These are phyloP conservation scores for Castanea crenata DNA, from an alignment of 306 rosid genomes.

Conservation along the genomic window DNA sequence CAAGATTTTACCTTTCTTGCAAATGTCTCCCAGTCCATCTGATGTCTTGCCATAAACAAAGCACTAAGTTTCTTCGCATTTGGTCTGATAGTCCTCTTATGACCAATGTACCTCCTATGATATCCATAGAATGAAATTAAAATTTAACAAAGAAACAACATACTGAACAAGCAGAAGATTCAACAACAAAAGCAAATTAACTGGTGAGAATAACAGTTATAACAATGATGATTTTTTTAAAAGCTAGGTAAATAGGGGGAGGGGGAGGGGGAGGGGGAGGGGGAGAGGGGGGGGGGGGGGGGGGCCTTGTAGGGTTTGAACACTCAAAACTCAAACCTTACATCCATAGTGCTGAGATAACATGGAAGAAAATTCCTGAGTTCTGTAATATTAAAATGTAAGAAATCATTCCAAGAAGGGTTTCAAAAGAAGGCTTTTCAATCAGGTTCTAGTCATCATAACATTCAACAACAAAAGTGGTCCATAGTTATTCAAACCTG, in stretches of 20 bases:
- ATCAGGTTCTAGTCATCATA: not conserved
- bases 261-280: accelerated
- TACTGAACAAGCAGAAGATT: not conserved
- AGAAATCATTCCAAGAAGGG: not conserved
- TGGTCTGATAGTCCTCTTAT: slow-evolving; percentile 95
- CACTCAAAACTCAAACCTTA: too few species aligned
- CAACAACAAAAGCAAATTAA: not conserved
- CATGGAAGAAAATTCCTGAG: not conserved
- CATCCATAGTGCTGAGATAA: not conserved
- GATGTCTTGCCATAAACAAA: slow-evolving; percentile 65
- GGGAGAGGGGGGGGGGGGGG: too few species aligned
- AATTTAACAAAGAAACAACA: not conserved
- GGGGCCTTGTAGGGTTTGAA: too few species aligned
- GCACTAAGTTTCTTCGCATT: slow-evolving; percentile 97
- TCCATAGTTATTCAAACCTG: not conserved
- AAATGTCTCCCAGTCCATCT: slow-evolving; percentile 83
- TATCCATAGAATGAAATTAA: slow-evolving; percentile 6
- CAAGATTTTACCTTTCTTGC: slow-evolving; percentile 65
- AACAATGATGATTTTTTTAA: not conserved
- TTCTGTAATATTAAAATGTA: not conserved
- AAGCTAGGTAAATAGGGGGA: too few species aligned
- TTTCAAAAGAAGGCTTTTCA: not conserved
- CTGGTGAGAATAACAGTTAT: not conserved
- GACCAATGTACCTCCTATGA: slow-evolving; percentile 94
- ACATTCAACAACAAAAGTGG: not conserved